Conservation (phyloP, 2,329 filamentous ascomycete genomes). For the Ilyonectria robusta region DNA sequence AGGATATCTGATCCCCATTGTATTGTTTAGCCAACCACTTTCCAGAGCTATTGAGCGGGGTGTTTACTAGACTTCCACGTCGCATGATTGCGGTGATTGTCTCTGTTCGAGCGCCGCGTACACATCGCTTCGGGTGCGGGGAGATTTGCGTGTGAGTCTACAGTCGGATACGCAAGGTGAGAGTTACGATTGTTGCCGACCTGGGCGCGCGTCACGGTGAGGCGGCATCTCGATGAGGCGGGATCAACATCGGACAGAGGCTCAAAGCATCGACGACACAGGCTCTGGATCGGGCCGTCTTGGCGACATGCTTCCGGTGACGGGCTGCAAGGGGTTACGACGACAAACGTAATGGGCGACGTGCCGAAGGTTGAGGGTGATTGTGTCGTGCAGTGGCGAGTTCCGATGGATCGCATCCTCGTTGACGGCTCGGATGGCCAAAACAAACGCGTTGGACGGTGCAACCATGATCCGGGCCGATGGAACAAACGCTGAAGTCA, state of each 20-base stretch:
- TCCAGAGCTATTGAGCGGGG: background rate
- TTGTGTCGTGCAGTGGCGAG: background rate
- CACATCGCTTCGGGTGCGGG: background rate
- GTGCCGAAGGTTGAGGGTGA: background rate
- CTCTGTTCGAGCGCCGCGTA: background rate
- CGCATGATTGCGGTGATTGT: background rate
- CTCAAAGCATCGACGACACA: background rate
- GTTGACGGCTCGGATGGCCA: background rate
- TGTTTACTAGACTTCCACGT: background rate
- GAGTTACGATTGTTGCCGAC: background rate
- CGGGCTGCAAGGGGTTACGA: background rate
- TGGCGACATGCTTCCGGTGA: slow-evolving; percentile 7
- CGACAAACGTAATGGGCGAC: background rate
- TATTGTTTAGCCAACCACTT: background rate
- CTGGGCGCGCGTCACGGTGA: background rate
- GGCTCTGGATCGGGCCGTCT: slow-evolving; percentile 14
- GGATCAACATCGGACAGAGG: background rate
- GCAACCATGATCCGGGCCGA: slow-evolving; percentile 5
- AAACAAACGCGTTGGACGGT: background rate
- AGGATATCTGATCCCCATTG: background rate
- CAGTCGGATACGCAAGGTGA: background rate
- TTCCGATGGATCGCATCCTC: background rate
- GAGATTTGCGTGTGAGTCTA: background rate
- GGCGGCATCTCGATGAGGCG: background rate
- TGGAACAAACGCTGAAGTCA: background rate